Base-by-base conservation (phyloP, 306 rosid species). In the Morella rubra region DNA sequence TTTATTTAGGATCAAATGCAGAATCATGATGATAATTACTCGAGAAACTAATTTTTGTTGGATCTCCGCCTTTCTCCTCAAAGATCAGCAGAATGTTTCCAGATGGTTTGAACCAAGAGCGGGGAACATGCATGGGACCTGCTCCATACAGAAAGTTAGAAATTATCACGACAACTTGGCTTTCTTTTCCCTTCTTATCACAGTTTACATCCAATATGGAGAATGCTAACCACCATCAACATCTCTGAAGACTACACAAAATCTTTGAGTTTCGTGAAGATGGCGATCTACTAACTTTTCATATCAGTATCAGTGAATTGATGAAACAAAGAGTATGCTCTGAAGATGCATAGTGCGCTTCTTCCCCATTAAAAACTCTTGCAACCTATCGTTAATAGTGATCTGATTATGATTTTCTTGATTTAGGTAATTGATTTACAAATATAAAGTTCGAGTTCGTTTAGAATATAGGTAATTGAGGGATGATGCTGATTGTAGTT, bases 111-210 rank as follows among this genome's bases (percentile, higher is more conserved):
- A 94, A 91, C 97, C 98, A 94, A 59, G 98, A 91, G 73, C 97
- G 80, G 52, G 98, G 98, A 84, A 94, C 91, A 73, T n/a, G n/a
- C n/a, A n/a, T 94, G 98, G 80, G 91, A 94, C 98, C 98, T 94
- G 79, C 44, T 66, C 55, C 80, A 79, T 18, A 60, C 80, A 76
- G 69, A 65, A 59, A 70, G 4, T 32, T 20, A 62, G 6, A 68
- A 42, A 45, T 44, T 60, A 40, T 69, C 44, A 52, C n/a, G n/a
- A n/a, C 54, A 78, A 44, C 51, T 22, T 27, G 40, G 27, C 18
- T 22, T 9, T 24, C 12, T 62, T 52, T 47, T 58, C 54, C 44
- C 37, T 58, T 27, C 6, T 15, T 7, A 18, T 7, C 14, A 4
- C 56, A 70, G 15, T 75, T 60, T 12, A n/a, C 2, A 20, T 58